Evolutionary conservation across 495 filamentous ascomycete species (phyloP).

Genomic region (Penicillium dipodomyicola): DNA sequence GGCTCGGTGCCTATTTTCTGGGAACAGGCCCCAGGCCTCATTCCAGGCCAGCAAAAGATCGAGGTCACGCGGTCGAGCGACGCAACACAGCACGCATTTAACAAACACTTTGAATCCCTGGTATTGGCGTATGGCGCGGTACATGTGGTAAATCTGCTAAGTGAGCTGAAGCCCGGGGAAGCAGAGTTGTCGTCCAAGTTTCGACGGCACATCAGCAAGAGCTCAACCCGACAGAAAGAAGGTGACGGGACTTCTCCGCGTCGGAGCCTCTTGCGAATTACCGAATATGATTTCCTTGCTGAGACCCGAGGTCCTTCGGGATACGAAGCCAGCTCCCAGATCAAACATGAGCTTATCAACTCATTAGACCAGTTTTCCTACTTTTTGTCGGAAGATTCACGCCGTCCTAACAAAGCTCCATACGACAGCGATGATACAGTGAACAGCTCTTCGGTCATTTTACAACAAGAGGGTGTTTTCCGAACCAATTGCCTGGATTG

Average conservation of each 20-base stretch:
- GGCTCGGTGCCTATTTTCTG: conserved; percentile 96
- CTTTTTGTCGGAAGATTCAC: conserved; percentile 71
- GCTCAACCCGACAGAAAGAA: conserved; percentile 56
- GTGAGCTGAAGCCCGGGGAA: conserved; percentile 80
- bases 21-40: conserved; percentile 85
- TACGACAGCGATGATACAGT: conserved; percentile 27
- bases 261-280: conserved; percentile 68
- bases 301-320: conserved; percentile 84
- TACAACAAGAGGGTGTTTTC: conserved; percentile 93
- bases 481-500: conserved; percentile 96
- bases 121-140: conserved; percentile 83
- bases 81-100: conserved; percentile 91
- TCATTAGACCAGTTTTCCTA: conserved; percentile 87
- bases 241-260: conserved; percentile 48
- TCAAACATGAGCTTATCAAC: conserved; percentile 67
- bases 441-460: conserved; percentile 62
- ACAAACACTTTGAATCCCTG: conserved; percentile 85
- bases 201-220: conserved; percentile 69
- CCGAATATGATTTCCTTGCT: conserved; percentile 93
- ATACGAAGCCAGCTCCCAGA: conserved; percentile 81
- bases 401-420: conserved; percentile 10
- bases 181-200: conserved; percentile 75
- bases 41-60: conserved; percentile 94
- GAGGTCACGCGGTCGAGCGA: conserved; percentile 83
- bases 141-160: conserved; percentile 89